Evolutionary conservation across 2,329 filamentous ascomycete genomes (phyloP).

Genomic region (Pyricularia sp.): DNA sequence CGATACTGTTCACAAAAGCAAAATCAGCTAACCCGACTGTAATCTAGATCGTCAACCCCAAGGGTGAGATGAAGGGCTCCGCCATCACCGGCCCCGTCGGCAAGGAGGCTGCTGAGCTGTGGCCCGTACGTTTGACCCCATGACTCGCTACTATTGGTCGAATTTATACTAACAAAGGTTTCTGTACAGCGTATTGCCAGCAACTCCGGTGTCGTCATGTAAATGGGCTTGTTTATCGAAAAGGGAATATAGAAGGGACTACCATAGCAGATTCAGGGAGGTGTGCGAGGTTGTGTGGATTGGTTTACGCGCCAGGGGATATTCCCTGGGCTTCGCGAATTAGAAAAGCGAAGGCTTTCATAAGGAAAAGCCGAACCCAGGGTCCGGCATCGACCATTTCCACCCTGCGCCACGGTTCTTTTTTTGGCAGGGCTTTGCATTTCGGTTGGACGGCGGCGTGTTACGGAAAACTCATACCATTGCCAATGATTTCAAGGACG

Average conservation of each 20-base stretch:
- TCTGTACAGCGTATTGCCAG: constrained; percentile 77
- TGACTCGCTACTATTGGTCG: not conserved
- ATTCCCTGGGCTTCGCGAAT: not conserved
- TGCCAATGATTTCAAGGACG: constrained; percentile 4
- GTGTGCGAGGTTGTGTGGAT: constrained; percentile 2
- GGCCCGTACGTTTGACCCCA: constrained; percentile 59
- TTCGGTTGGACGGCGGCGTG: constrained; percentile 5
- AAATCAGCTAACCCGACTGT: not conserved
- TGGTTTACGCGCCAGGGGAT: not conserved
- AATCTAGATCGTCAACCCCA: constrained; percentile 91
- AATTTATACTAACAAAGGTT: not conserved
- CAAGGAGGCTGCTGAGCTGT: constrained; percentile 99
- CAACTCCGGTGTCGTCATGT: constrained; percentile 99
- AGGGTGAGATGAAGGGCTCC: constrained; percentile 99
- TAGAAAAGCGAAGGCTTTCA: not conserved
- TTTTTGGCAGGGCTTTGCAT: constrained; percentile 5
- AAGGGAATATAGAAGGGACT: constrained; percentile 3
- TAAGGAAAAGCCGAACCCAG: not conserved
- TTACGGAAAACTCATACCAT: constrained; percentile 5
- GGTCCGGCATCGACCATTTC: constrained; percentile 1
- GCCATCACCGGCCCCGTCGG: constrained; percentile 98
- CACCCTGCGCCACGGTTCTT: constrained; percentile 6
- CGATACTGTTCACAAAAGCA: not conserved
- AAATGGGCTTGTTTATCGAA: constrained; percentile 33
- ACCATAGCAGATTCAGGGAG: not conserved